A percentile compares a stretch with the other conserved stretches of the same genome.
Conservation (phyloP, 2,329 filamentous ascomycete genomes). For the Monosporascus sp. region DNA sequence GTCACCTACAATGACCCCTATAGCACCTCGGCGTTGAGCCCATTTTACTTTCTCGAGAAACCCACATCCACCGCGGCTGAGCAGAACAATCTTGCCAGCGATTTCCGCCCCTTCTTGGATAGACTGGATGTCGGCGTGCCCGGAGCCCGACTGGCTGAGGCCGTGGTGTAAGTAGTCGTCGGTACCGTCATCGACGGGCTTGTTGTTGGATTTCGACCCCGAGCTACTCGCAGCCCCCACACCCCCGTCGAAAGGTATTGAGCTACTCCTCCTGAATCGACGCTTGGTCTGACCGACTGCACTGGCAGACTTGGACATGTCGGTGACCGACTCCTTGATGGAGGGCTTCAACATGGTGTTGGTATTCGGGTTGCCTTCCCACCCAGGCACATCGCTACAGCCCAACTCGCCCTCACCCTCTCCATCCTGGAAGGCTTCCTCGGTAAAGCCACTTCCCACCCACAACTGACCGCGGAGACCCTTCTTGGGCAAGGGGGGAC, state of each 20-base stretch:
- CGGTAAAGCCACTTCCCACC: slow-evolving; percentile 88
- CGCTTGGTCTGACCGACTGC: slow-evolving; percentile 26
- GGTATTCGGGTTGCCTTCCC: slow-evolving; percentile 53
- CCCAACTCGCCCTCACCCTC: slow-evolving; percentile 78
- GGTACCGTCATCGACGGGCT: slow-evolving; percentile 63
- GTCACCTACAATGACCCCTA: slow-evolving; percentile 90
- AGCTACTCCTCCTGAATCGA: slow-evolving; percentile 29
- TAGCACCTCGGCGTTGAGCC: slow-evolving; percentile 84
- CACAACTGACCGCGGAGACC: slow-evolving; percentile 87
- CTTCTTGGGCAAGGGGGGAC: slow-evolving; percentile 65
- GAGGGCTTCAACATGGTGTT: slow-evolving; percentile 33
- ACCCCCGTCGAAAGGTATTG: slow-evolving; percentile 25
- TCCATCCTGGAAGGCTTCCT: slow-evolving; percentile 62
- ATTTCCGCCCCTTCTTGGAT: slow-evolving; percentile 91
- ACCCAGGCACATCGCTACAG: slow-evolving; percentile 90
- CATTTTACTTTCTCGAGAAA: slow-evolving; percentile 97
- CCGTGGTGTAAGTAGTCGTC: slow-evolving; percentile 73
- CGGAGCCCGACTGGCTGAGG: slow-evolving; percentile 29
- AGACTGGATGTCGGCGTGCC: slow-evolving; percentile 87
- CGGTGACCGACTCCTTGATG: slow-evolving; percentile 24
- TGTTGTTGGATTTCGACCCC: slow-evolving; percentile 24
- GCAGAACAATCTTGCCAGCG: slow-evolving; percentile 81
- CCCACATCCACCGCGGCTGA: slow-evolving; percentile 90
- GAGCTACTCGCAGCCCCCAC: slow-evolving; percentile 16
- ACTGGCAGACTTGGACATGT: slow-evolving; percentile 23